Base-by-base conservation (phyloP, 768 basidiomycete species). In the Tulasnella sp. region DNA sequence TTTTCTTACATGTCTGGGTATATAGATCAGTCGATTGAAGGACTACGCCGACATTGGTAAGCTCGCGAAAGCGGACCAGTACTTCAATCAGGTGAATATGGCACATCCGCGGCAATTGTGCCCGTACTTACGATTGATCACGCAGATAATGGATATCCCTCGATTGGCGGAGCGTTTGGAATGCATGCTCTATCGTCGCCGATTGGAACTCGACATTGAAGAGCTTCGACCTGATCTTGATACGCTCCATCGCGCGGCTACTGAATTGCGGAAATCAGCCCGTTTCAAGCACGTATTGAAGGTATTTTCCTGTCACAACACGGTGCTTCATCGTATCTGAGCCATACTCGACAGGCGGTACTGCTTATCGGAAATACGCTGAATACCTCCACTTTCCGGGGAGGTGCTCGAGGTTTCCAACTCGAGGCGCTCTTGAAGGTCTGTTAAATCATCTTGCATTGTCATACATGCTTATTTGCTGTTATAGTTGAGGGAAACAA, bases 341-440 rank as follows among this genome's bases (percentile, higher is more conserved):
- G 29, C 37, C 34, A 27, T 5, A 31, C 57, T 52, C 6, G 31
- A 60, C 27, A 90, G 83, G 77, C 78, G 50, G 77, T 94, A 0
- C 73, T 96, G 2, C 69, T 74, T 1, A 72, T 94, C 15, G 92
- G 92, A 0, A 97, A 96, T 64, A 76, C 76, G 0, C 68, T 97
- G 61, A 96, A 97, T 66, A 77, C 76, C 1, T 82, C 85, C 1
- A 84, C 79, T 0, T 91, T 88, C 69, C 80, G 91, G 36, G 92
- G 92, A 15, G 77, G 79, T 32, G 92, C 92, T 12, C 72, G 71
- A 3, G 93, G 92, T 1, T 94, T 97, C 70, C 84, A 83, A 63
- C 71, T 97, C 23, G 84, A 87, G 54, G 80, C 84, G 0, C 69
- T 97, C 23, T 67, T 82, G 21, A 91, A 93, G 82, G 91, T 90